Evolutionary conservation across 768 basidiomycete species (phyloP).

Genomic region (Naganishia randhawae): DNA sequence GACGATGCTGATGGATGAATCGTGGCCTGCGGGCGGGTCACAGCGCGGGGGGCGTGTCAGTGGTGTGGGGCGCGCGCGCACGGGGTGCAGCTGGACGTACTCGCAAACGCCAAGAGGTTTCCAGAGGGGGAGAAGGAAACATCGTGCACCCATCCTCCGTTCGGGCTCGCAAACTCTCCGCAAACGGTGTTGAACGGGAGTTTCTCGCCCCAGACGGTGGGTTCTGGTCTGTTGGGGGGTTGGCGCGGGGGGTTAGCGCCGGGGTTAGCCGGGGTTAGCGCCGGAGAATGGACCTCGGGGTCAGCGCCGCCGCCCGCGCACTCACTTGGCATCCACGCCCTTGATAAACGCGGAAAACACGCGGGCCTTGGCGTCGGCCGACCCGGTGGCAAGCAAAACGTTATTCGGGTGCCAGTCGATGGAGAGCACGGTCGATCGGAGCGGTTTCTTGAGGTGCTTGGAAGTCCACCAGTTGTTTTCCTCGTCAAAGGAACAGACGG

Average conservation of each 20-base stretch:
- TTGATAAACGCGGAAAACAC: constrained; percentile 99
- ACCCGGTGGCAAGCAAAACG: constrained; percentile 91
- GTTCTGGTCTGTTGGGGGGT: constrained; percentile 66
- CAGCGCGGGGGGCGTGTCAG: constrained; percentile 10
- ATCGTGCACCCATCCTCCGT: constrained; percentile 95
- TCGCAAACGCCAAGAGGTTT: constrained; percentile 85
- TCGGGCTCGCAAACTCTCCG: constrained; percentile 81
- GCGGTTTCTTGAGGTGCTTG: constrained; percentile 93
- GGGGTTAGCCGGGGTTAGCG: not conserved
- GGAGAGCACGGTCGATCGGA: constrained; percentile 85
- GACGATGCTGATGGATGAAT: constrained; percentile 86
- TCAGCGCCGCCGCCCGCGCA: constrained; percentile 13
- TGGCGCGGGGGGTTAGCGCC: not conserved
- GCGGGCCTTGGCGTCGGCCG: constrained; percentile 94
- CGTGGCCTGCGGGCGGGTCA: constrained; percentile 91
- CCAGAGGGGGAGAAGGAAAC: constrained; percentile 96
- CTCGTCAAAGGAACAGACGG: constrained; percentile 91
- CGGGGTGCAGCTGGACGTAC: constrained; percentile 56
- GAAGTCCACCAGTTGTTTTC: constrained; percentile 99
- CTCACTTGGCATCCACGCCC: constrained; percentile 86
- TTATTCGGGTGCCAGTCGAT: constrained; percentile 99
- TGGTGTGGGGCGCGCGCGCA: not conserved
- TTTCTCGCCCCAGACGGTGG: constrained; percentile 95
- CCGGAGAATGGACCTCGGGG: not conserved
- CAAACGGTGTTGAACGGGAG: constrained; percentile 96